These are phyloP conservation scores for Fagopyrum homotropicum DNA, from an alignment of 148 eudicot genomes.

Conservation along the genomic window DNA sequence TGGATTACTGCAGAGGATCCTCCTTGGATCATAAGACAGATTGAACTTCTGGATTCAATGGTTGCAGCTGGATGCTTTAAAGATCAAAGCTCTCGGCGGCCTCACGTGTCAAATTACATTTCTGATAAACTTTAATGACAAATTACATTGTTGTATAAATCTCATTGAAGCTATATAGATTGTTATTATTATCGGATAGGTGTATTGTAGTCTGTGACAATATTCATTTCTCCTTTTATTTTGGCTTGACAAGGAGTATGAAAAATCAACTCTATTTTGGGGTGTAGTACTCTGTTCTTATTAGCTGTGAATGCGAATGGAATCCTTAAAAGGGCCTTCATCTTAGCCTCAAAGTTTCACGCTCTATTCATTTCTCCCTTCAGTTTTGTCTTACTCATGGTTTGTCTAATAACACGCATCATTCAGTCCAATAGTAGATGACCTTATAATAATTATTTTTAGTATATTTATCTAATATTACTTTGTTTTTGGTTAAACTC, in stretches of 20 bases:
- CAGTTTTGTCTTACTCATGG: neutral
- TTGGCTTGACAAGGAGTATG: neutral
- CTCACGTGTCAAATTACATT: neutral
- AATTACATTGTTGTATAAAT: neutral
- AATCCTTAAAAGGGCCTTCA: too few relatives aligned
- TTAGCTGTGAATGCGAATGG: neutral
- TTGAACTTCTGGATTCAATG: slow-evolving; percentile 40
- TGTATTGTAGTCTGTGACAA: neutral
- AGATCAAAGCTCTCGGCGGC: neutral
- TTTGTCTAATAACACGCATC: too few relatives aligned
- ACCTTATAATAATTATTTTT: too few relatives aligned
- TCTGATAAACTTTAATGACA: neutral
- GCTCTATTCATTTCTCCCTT: neutral
- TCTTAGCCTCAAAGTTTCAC: too few relatives aligned
- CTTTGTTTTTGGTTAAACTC: too few relatives aligned
- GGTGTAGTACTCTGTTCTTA: neutral
- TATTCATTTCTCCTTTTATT: neutral
- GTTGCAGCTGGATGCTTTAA: slow-evolving; percentile 13
- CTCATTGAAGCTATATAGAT: neutral
- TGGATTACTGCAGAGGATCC: slow-evolving; percentile 55
- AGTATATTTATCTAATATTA: too few relatives aligned
- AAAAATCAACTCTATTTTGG: neutral
- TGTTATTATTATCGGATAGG: neutral
- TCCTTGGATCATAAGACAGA: slow-evolving; percentile 56
- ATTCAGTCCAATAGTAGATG: too few relatives aligned